Evolutionary conservation across 805 yeast species (phyloP).

Genomic region (Nakazawaea pomicola): DNA sequence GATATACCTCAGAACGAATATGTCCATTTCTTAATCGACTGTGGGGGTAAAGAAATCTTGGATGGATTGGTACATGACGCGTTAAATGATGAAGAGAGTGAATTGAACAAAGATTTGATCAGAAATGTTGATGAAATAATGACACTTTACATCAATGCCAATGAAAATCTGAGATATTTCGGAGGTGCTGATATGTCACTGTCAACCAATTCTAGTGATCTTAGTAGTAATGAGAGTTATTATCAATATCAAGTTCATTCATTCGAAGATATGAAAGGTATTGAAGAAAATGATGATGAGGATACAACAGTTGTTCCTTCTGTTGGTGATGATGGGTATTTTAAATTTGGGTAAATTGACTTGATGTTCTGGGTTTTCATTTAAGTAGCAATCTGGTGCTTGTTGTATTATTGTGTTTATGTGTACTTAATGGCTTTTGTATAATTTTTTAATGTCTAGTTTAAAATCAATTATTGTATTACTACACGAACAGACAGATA

Average conservation of each 20-base stretch:
- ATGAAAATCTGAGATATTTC: neutral
- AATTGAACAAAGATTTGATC: slow-evolving; percentile 7
- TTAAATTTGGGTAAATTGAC: slow-evolving; percentile 7
- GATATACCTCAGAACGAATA: slow-evolving; percentile 9
- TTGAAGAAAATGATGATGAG: slow-evolving; percentile 6
- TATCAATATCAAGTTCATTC: slow-evolving; percentile 2
- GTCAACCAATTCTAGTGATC: slow-evolving; percentile 5
- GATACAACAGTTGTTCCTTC: slow-evolving; percentile 5
- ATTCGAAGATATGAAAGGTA: neutral
- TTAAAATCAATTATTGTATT: no score
- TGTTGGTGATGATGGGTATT: slow-evolving; percentile 12
- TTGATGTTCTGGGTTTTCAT: neutral
- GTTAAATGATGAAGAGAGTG: slow-evolving; percentile 11
- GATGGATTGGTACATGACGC: slow-evolving; percentile 4
- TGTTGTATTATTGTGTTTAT: neutral
- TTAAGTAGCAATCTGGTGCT: neutral
- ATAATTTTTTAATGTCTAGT: no score
- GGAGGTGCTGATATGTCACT: neutral
- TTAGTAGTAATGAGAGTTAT: slow-evolving; percentile 6
- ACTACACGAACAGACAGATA: no score
- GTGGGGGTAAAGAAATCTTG: slow-evolving; percentile 11
- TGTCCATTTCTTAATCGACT: slow-evolving; percentile 6
- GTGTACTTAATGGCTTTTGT: no score
- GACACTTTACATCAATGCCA: neutral
- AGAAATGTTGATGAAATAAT: slow-evolving; percentile 1